Evolutionary conservation across 345 rosid genomes (phyloP).

Genomic region (Citrus trifoliata): DNA sequence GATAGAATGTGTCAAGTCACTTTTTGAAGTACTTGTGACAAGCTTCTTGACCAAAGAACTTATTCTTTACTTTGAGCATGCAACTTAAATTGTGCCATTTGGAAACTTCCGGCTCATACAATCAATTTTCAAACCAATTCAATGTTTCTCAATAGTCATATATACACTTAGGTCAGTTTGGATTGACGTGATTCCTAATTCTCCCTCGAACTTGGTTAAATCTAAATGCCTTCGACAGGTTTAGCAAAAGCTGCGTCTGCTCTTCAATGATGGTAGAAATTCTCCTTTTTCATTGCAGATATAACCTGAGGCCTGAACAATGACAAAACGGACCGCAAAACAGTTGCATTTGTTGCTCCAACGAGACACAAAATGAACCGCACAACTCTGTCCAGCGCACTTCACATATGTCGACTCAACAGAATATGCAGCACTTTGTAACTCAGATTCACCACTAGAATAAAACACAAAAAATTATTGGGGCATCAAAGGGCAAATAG

Average conservation of each 20-base stretch:
- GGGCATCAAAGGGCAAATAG: too few relatives aligned
- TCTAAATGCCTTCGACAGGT: not conserved
- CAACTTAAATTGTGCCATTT: slow-evolving; percentile 9
- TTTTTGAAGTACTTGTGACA: slow-evolving; percentile 25
- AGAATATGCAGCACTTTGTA: too few relatives aligned
- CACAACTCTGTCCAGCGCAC: not conserved
- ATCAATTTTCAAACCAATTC: not conserved
- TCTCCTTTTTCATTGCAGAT: not conserved
- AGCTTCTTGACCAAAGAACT: slow-evolving; percentile 29
- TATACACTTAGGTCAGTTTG: too few relatives aligned
- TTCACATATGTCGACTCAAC: not conserved
- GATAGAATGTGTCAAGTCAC: slow-evolving; percentile 19
- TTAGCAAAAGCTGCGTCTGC: not conserved
- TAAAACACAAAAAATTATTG: too few relatives aligned
- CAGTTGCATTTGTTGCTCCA: not conserved
- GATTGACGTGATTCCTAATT: not conserved
- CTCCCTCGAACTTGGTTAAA: not conserved
- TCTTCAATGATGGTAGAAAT: not conserved
- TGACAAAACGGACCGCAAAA: not conserved
- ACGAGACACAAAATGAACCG: not conserved
- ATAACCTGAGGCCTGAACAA: not conserved
- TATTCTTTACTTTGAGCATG: slow-evolving; percentile 37
- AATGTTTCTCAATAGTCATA: not conserved
- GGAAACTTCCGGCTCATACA: not conserved
- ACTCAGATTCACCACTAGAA: too few relatives aligned